Conservation (phyloP, 306 rosid species). For the Citrullus mucosospermus region DNA sequence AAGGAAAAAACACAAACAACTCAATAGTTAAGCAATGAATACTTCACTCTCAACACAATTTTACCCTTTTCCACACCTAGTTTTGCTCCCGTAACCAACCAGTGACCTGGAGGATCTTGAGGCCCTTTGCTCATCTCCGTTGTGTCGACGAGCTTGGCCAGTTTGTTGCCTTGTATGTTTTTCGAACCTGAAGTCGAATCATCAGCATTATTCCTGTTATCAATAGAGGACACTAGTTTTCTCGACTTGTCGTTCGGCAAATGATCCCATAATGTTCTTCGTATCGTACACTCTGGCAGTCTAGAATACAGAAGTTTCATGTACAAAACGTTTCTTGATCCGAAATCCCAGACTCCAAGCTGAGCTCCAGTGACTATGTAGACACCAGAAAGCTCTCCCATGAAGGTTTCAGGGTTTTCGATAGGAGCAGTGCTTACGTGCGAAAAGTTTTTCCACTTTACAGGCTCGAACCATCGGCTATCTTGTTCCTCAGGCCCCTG, state of each 20-base stretch:
- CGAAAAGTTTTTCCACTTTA: slow-evolving; percentile 78
- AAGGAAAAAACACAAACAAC: slow-evolving; percentile 9
- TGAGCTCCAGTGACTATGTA: slow-evolving; percentile 69
- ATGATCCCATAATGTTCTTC: slow-evolving; percentile 77
- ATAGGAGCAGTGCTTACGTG: slow-evolving; percentile 82
- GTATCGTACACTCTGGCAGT: slow-evolving; percentile 61
- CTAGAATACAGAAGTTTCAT: slow-evolving; percentile 68
- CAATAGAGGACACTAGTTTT: slow-evolving; percentile 13
- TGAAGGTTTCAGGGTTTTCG: slow-evolving; percentile 55
- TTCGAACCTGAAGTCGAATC: slow-evolving; percentile 29
- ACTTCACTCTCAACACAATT: slow-evolving; percentile 63
- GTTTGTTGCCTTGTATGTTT: slow-evolving; percentile 30
- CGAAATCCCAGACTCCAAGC: slow-evolving; percentile 87
- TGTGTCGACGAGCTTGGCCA: slow-evolving; percentile 41
- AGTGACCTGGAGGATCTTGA: slow-evolving; percentile 65
- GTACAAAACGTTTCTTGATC: slow-evolving; percentile 58
- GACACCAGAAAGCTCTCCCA: slow-evolving; percentile 49
- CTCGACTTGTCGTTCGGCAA: slow-evolving; percentile 20
- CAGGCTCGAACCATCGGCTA: slow-evolving; percentile 81
- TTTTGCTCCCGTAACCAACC: slow-evolving; percentile 86
- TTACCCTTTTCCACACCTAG: slow-evolving; percentile 76
- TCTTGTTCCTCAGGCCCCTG: slow-evolving; percentile 84
- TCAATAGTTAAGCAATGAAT: slow-evolving; percentile 69
- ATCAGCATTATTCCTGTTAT: slow-evolving; percentile 17
- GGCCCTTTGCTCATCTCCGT: slow-evolving; percentile 64